phyloP scores from a whole-genome alignment of 1,284 basidiomycete species.

The Hemileia vastatrix region DNA sequence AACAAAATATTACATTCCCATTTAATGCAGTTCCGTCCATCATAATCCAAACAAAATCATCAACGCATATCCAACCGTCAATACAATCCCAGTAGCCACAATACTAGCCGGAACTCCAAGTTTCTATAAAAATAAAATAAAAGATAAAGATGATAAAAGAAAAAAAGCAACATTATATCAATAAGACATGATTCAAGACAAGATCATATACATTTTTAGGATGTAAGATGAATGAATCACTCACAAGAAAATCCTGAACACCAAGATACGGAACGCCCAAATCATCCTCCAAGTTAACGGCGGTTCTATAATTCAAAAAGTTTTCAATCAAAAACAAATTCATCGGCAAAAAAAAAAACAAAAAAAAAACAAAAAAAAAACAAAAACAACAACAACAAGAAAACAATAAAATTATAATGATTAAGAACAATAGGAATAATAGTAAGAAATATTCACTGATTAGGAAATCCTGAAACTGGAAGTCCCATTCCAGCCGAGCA shows the following conservation, averaged over 20 bases:
- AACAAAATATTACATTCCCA: no score
- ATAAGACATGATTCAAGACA: no score
- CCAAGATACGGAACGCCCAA: constrained; percentile 61
- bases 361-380: neutral
- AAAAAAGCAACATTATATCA: no score
- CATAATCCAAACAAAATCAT: no score
- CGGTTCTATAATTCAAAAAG: constrained; percentile 33
- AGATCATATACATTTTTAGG: no score
- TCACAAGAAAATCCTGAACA: constrained; percentile 44
- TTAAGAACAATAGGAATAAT: constrained; percentile 31
- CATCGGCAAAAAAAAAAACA: neutral
- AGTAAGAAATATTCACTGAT: constrained; percentile 54
- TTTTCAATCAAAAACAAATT: neutral
- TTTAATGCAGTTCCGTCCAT: no score
- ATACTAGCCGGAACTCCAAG: no score
- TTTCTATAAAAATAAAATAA: no score
- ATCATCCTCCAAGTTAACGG: constrained; percentile 81
- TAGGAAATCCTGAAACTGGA: constrained; percentile 94
- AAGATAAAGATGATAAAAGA: no score
- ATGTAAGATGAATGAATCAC: constrained; percentile 78
- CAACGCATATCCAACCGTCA: no score
- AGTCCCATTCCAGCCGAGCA: constrained; percentile 97
- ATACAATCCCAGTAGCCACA: no score
- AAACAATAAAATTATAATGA: neutral
- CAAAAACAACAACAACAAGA: constrained; percentile 57